Conservation (phyloP, 495 filamentous ascomycete species). For the Trichoderma gamsii region DNA sequence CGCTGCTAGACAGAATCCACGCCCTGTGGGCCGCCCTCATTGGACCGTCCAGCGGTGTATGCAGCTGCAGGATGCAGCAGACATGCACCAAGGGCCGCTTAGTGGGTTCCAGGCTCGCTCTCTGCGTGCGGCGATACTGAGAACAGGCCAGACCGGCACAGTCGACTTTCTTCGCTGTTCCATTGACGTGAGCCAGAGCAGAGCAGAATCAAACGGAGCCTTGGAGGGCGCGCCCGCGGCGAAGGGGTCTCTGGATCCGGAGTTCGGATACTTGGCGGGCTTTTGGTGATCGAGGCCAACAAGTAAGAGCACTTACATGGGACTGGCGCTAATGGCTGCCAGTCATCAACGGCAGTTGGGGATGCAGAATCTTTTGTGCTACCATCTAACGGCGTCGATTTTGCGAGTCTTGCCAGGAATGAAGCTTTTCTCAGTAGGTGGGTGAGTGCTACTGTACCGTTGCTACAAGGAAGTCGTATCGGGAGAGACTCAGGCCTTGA, state of each 20-base stretch:
- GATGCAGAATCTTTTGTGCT: too few relatives aligned
- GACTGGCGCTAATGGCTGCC: too few relatives aligned
- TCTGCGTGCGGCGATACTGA: slow-evolving; percentile 3
- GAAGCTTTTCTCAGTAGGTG: not conserved
- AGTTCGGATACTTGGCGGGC: not conserved
- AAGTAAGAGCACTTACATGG: not conserved
- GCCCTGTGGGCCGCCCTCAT: not conserved
- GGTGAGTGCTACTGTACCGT: not conserved
- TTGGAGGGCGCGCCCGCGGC: not conserved
- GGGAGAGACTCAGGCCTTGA: not conserved
- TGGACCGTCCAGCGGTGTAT: slow-evolving; percentile 7
- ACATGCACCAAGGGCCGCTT: slow-evolving; percentile 9
- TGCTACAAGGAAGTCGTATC: not conserved
- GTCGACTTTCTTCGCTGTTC: not conserved
- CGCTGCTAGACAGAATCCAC: slow-evolving; percentile 9
- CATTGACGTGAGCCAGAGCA: not conserved
- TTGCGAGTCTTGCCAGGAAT: not conserved
- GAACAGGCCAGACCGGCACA: not conserved
- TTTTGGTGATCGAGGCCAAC: not conserved
- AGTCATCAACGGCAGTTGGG: too few relatives aligned
- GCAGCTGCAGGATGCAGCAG: slow-evolving; percentile 7
- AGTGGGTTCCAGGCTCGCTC: slow-evolving; percentile 11
- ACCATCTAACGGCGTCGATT: too few relatives aligned
- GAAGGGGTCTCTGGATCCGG: not conserved
- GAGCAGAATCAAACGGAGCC: not conserved